Conservation (phyloP, 805 yeast genomes). For the Candida loeiensis region DNA sequence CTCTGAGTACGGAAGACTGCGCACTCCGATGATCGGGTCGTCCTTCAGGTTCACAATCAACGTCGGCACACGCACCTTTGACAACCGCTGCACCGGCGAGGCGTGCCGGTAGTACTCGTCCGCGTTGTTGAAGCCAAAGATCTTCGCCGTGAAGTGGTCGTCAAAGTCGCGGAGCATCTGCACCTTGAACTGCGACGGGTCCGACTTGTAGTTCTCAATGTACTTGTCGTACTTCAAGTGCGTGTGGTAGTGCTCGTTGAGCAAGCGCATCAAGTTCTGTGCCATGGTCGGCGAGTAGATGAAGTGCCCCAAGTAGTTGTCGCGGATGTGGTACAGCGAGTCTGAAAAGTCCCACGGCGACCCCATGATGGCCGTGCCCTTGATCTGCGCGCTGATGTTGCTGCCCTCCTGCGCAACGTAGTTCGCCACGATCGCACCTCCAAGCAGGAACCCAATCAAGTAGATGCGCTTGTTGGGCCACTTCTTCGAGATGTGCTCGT, state of each 20-base stretch:
- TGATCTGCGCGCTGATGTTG: constrained; percentile 46
- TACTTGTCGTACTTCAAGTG: constrained; percentile 19
- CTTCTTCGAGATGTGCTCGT: constrained; percentile 43
- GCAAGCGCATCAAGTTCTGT: constrained; percentile 31
- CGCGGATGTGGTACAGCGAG: constrained; percentile 42
- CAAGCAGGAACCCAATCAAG: constrained; percentile 68
- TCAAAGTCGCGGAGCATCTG: constrained; percentile 56
- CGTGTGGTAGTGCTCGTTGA: constrained; percentile 30
- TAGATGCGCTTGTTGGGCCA: constrained; percentile 65
- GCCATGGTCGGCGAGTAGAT: constrained; percentile 44
- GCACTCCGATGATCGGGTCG: constrained; percentile 61
- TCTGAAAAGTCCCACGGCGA: constrained; percentile 72
- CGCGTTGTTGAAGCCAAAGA: constrained; percentile 62
- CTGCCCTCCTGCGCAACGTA: constrained; percentile 63
- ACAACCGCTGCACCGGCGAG: constrained; percentile 55
- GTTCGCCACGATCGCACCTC: constrained; percentile 63
- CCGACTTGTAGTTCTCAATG: constrained; percentile 20
- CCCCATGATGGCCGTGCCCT: constrained; percentile 58
- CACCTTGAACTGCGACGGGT: constrained; percentile 31
- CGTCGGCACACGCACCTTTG: constrained; percentile 58
- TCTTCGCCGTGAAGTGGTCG: constrained; percentile 53
- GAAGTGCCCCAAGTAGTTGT: constrained; percentile 36
- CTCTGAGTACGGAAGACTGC: constrained; percentile 50
- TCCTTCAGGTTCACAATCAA: constrained; percentile 59
- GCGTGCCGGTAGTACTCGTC: constrained; percentile 63